These are phyloP conservation scores for Gossypium arboreum DNA, from an alignment of 345 rosid species.

Conservation along the genomic window DNA sequence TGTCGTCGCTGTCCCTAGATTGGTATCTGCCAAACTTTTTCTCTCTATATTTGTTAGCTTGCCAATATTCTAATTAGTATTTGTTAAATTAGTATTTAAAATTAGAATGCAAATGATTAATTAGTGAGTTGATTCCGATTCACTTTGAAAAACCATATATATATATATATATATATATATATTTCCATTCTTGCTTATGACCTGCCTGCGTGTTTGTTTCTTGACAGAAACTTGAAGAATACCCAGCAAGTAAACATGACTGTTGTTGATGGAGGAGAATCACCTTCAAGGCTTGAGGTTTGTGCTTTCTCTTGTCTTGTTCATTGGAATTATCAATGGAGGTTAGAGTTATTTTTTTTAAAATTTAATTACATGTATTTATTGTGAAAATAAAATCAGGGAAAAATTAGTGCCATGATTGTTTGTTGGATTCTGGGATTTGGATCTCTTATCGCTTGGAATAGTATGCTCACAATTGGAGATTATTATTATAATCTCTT, in stretches of 20 bases:
- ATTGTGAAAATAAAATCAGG: slow-evolving; percentile 35
- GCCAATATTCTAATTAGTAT: too few species aligned
- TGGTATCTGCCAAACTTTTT: too few species aligned
- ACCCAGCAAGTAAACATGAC: not conserved
- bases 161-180: not conserved
- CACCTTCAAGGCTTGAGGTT: slow-evolving; percentile 24
- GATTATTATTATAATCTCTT: slow-evolving; percentile 64
- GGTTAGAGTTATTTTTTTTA: not conserved
- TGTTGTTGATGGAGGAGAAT: slow-evolving; percentile 2
- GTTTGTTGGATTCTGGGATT: slow-evolving; percentile 81
- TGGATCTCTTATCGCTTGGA: slow-evolving; percentile 80
- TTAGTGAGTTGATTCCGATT: too few species aligned
- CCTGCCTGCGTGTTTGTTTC: not conserved
- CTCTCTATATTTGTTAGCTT: too few species aligned
- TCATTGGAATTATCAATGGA: not conserved
- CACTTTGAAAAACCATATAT: not conserved
- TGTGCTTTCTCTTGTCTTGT: not conserved
- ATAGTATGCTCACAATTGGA: slow-evolving; percentile 71
- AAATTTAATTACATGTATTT: not conserved
- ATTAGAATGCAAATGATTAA: too few species aligned
- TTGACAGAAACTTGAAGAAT: not conserved
- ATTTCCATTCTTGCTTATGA: not conserved
- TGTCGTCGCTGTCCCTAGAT: too few species aligned
- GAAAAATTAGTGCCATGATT: slow-evolving; percentile 48
- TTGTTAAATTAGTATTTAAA: too few species aligned